Evolutionary conservation across 768 basidiomycete species (phyloP).

Genomic region (Russula foetens): DNA sequence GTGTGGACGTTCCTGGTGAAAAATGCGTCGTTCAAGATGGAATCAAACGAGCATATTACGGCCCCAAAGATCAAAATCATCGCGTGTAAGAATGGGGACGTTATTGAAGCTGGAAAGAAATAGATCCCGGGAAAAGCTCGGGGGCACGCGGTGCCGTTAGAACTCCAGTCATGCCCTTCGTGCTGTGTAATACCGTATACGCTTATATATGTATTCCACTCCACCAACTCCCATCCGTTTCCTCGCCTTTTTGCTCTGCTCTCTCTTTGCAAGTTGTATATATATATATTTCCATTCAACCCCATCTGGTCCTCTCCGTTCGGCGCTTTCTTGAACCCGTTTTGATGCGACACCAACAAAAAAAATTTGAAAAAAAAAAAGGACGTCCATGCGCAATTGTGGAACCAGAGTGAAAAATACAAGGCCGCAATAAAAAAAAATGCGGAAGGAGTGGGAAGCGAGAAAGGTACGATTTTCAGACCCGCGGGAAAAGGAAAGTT

Average conservation of each 20-base stretch:
- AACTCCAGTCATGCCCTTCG: neutral
- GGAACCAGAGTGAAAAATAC: neutral
- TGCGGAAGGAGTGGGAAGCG: too few species aligned
- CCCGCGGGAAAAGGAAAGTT: slow-evolving; percentile 12
- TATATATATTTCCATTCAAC: neutral
- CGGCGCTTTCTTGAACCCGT: neutral
- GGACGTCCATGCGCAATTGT: neutral
- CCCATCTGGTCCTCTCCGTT: neutral
- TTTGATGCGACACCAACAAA: too few species aligned
- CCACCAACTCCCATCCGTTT: neutral
- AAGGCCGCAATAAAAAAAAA: neutral
- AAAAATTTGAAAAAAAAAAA: neutral
- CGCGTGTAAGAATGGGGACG: slow-evolving; percentile 94
- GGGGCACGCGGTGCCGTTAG: neutral
- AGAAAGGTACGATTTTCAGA: neutral
- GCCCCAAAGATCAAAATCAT: slow-evolving; percentile 91
- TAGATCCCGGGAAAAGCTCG: slow-evolving; percentile 23
- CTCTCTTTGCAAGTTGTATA: neutral
- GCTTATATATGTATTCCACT: slow-evolving; percentile 9
- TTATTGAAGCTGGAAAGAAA: slow-evolving; percentile 77
- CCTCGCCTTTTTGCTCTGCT: neutral
- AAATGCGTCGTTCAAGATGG: slow-evolving; percentile 92
- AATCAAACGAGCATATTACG: slow-evolving; percentile 66
- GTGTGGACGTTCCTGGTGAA: slow-evolving; percentile 99
- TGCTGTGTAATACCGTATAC: slow-evolving; percentile 15